These are phyloP conservation scores for Micractinium conductrix DNA, from an alignment of 139 green algal species.

Conservation along the genomic window DNA sequence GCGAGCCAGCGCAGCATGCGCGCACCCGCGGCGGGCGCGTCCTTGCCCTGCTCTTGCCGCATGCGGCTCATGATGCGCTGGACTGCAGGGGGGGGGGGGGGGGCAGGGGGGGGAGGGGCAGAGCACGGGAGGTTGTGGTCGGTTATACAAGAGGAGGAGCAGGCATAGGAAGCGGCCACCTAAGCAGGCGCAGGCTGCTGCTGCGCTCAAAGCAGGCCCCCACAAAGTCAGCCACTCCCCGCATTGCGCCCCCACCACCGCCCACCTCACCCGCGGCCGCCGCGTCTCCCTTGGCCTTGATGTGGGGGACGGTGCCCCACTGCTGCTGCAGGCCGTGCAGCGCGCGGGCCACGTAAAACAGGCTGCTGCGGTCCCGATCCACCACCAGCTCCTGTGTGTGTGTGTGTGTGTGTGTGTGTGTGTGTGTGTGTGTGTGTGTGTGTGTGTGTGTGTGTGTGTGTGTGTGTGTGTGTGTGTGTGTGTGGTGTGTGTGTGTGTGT, in stretches of 20 bases:
- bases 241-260: no score
- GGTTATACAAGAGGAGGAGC: neutral
- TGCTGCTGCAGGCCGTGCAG: constrained; percentile 80
- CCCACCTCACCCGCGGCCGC: constrained; percentile 52
- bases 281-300: constrained; percentile 83
- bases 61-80: constrained; percentile 75
- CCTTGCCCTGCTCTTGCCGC: constrained; percentile 65
- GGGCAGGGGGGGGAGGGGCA: neutral
- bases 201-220: neutral
- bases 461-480: no score
- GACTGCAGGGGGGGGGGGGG: constrained; percentile 44
- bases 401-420: no score
- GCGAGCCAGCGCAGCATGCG: neutral
- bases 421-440: no score
- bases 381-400: constrained; percentile 62
- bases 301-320: constrained; percentile 68
- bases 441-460: no score
- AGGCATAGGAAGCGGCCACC: no score
- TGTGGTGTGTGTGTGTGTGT: no score
- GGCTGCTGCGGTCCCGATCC: constrained; percentile 75
- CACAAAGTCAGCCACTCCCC: no score
- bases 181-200: no score
- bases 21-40: constrained; percentile 32
- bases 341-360: constrained; percentile 76
- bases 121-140: neutral